These are phyloP conservation scores for Poa annua DNA, from an alignment of 176 grass and related monocot genomes.

Conservation along the genomic window DNA sequence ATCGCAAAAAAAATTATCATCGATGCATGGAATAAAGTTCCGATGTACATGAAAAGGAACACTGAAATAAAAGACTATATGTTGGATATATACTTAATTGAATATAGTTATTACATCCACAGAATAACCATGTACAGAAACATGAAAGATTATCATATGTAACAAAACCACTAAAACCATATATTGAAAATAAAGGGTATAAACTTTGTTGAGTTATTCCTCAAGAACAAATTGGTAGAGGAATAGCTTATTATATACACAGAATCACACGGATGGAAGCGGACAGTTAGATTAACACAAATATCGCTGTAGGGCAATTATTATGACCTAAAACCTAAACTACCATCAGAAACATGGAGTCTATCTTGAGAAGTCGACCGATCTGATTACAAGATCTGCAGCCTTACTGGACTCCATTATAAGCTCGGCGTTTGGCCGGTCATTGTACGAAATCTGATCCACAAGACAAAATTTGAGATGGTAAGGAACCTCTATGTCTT, in stretches of 20 bases:
- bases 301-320: slow-evolving; percentile 2
- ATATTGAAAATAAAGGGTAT: no score
- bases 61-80: no score
- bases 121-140: no score
- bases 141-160: no score
- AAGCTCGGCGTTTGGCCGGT: slow-evolving; percentile 82
- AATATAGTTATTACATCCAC: no score
- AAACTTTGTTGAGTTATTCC: no score
- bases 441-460: slow-evolving; percentile 86
- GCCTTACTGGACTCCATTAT: slow-evolving; percentile 70
- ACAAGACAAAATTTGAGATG: slow-evolving; percentile 9
- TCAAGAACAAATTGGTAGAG: no score
- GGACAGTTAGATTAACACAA: slow-evolving; percentile 27
- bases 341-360: slow-evolving; percentile 7
- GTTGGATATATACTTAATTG: no score
- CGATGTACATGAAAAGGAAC: no score
- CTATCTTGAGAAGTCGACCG: slow-evolving; percentile 55
- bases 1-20: no score
- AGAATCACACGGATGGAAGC: neutral
- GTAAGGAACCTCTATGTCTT: neutral
- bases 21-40: no score
- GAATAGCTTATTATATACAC: neutral
- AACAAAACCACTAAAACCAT: no score
- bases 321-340: slow-evolving; percentile 21
- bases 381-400: slow-evolving; percentile 89